Evolutionary conservation across 2,329 filamentous ascomycete species (phyloP), one percentile per base, ranked within the genome.

Genomic region (Scortechinia acanthostroma): DNA sequence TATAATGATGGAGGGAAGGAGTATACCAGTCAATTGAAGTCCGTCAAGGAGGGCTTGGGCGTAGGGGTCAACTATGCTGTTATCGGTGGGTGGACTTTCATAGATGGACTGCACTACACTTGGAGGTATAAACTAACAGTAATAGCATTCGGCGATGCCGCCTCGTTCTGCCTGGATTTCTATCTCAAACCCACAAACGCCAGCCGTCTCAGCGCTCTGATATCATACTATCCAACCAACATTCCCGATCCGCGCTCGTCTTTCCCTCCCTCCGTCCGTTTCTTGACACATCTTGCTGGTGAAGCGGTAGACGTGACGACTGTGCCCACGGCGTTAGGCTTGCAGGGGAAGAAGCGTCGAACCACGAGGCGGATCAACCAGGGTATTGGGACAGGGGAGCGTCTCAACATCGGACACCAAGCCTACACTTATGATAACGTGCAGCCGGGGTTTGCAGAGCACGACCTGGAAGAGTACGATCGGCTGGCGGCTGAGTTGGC

Each of bases 371-470:
- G 6, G 10, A 10, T 40, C 35, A 40, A 19, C 10, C 35, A 13
- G 14, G 35, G 35, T 6, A 40, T 40, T 10, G 35, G 35, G 35
- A 40, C 35, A 13, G 35, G 35, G 6, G 35, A 40, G 35, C 35
- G 35, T 19, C 17, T 40, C 6, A 40, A 40, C 10, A 13, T 10
- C 10, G 10, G 21, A 42, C 4, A 19, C 14, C 2, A 35, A n/a
- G 15, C 19, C 14, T 40, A 13, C 17, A 40, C 35, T 6, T 40
- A 40, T 19, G 35, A 40, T 10, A 6, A 40, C 10, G 70, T 73
- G 0, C 60, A 73, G 42, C 59, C 73, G 0, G 80, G 80, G 0
- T 84, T 85, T 52, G 80, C 80, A 0, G 79, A 84, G 57, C 66
- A 69, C 19, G 71, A 81, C 48, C 56, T 78, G 43, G 72, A 78